A percentile compares a stretch with the other conserved stretches of the same genome.
phyloP scores from a whole-genome alignment of 495 filamentous ascomycete genomes.

The Elaphomyces granulatus region DNA sequence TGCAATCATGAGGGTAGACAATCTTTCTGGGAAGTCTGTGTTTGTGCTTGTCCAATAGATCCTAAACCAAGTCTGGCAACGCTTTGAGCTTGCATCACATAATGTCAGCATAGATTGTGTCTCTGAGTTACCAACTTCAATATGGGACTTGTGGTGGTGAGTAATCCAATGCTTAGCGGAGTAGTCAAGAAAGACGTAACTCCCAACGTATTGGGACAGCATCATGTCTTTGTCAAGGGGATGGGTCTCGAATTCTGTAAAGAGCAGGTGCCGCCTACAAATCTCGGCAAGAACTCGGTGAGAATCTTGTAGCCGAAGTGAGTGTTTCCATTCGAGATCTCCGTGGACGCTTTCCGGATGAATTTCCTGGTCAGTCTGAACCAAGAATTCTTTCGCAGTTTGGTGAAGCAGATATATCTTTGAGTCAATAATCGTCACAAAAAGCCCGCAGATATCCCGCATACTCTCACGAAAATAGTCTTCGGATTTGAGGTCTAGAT shows the following conservation, averaged over 20 bases:
- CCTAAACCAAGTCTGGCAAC: conserved; percentile 2
- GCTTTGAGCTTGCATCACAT: conserved; percentile 6
- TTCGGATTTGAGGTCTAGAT: conserved; percentile 13
- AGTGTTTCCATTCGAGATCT: conserved; percentile 10
- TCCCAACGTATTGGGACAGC: not conserved
- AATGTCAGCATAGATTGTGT: conserved; percentile 8
- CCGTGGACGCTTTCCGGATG: not conserved
- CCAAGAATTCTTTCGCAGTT: conserved; percentile 20
- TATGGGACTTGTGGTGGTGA: conserved; percentile 13
- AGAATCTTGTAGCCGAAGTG: conserved; percentile 13
- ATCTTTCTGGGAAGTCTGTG: conserved; percentile 8
- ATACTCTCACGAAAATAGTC: conserved; percentile 11
- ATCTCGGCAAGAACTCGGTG: conserved; percentile 17
- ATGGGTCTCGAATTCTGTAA: conserved; percentile 2
- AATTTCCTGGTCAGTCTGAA: conserved; percentile 2
- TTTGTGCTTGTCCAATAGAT: conserved; percentile 10
- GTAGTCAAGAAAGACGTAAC: conserved; percentile 18
- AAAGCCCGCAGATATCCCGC: conserved; percentile 23
- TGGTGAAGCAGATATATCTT: conserved; percentile 25
- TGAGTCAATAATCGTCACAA: conserved; percentile 24
- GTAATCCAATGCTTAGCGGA: conserved; percentile 17
- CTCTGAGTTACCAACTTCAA: conserved; percentile 3
- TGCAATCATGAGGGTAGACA: conserved; percentile 5
- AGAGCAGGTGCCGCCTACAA: conserved; percentile 18
- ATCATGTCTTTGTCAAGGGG: not conserved